These are phyloP conservation scores for Neostapfia colusana DNA, from an alignment of 176 grass and related monocot genomes.

Conservation along the genomic window DNA sequence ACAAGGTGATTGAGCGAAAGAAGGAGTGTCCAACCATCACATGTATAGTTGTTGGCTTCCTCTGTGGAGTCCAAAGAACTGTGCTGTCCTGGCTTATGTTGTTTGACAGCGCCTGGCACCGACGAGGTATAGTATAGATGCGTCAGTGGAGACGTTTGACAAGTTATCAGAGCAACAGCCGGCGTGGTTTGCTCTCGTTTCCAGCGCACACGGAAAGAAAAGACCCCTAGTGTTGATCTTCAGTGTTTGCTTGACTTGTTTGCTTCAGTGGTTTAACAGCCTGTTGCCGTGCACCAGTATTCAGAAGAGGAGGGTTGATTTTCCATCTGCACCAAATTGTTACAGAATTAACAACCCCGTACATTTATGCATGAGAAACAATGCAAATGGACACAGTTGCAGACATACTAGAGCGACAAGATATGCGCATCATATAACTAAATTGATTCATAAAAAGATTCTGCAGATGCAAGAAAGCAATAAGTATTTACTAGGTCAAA, in stretches of 20 bases:
- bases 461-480: neutral
- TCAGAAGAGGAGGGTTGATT: constrained; percentile 50
- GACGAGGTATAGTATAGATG: constrained; percentile 19
- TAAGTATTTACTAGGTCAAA: neutral
- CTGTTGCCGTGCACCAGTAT: constrained; percentile 33
- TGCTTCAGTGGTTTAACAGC: constrained; percentile 26
- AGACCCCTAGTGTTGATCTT: constrained; percentile 36
- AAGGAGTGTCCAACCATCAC: constrained; percentile 7
- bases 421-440: constrained; percentile 10
- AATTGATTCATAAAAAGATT: neutral
- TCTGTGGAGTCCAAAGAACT: constrained; percentile 29
- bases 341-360: neutral
- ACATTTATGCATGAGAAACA: neutral
- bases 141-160: constrained; percentile 31
- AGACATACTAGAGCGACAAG: neutral
- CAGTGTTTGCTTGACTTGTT: constrained; percentile 27
- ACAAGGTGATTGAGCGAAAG: constrained; percentile 26
- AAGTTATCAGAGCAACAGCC: constrained; percentile 12
- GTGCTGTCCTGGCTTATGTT: constrained; percentile 2
- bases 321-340: constrained; percentile 54
- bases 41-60: constrained; percentile 20
- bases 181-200: constrained; percentile 28
- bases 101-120: constrained; percentile 27
- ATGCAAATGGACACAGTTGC: too few species aligned
- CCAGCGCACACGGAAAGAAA: constrained; percentile 26